Evolutionary conservation across 805 yeast species (phyloP), one percentile per base, ranked within the genome.

Genomic region (Saturnispora silvae): DNA sequence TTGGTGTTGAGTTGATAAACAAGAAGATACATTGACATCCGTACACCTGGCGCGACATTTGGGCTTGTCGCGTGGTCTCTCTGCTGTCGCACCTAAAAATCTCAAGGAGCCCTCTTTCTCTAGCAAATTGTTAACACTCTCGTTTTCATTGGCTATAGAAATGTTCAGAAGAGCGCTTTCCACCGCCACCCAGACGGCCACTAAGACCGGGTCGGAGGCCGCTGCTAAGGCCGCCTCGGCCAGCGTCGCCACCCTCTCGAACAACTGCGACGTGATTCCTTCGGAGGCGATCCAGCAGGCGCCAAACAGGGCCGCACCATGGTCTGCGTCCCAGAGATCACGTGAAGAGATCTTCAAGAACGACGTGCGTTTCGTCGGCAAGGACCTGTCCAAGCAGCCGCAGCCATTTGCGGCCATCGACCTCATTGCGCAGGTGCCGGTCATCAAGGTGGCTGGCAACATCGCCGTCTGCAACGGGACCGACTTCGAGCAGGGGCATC

Each of bases 381-480:
- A 63, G 45, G 85, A 83, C 51, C 62, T 83, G 40, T 59, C 61
- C 5, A 53, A 61, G 31, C 92, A 83, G 61, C 95, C 95, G 38
- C 70, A 68, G 50, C 85, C 94, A 5, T 74, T 75, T 44, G 82
- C 94, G 29, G 94, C 94, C 39, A 84, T 84, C 51, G 92, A 84
- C 31, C 68, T 84, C 57, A 81, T 84, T 48, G 77, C 80, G 23
- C 63, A 77, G 52, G 75, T 76, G 52, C 94, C 95, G 3, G 62
- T 83, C 29, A 64, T 73, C 47, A 80, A 70, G 52, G 63, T 83
- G 28, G 70, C 67, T 44, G 42, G 45, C 22, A 68, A 75, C 49
- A 58, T 75, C 36, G 95, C 95, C 1, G 89, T 79, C 14, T 84
- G 95, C 56, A 83, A 81, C 50, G 95, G 95, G 28, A 77, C 81